phyloP scores from a whole-genome alignment of 495 filamentous ascomycete genomes.

The Tuber indicum region DNA sequence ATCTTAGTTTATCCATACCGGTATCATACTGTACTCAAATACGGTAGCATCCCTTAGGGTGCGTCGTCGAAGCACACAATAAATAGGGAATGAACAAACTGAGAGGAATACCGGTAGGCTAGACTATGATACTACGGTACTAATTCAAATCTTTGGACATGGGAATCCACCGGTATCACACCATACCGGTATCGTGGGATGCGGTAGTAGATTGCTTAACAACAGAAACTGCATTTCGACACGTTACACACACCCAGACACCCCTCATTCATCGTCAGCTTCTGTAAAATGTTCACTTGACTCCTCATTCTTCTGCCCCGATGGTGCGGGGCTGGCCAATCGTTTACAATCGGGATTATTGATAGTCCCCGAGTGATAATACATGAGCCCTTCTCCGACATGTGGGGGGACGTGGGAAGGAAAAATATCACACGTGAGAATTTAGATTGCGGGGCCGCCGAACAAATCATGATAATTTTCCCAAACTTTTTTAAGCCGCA shows the following conservation, averaged over 20 bases:
- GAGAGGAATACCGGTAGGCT: not conserved
- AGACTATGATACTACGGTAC: too few species aligned
- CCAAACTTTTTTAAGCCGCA: not conserved
- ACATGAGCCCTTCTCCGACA: not conserved
- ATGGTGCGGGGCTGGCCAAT: not conserved
- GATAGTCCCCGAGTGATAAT: conserved; percentile 2
- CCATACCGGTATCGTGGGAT: not conserved
- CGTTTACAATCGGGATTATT: not conserved
- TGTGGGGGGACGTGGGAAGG: not conserved
- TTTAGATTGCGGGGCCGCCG: not conserved
- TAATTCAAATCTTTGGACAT: not conserved
- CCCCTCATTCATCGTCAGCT: not conserved
- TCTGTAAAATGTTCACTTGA: not conserved
- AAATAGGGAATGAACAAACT: not conserved
- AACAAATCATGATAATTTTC: not conserved
- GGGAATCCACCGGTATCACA: too few species aligned
- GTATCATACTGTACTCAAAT: too few species aligned
- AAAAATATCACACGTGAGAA: not conserved
- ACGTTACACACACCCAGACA: not conserved
- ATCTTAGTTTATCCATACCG: too few species aligned
- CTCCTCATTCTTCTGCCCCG: not conserved
- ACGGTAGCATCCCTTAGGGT: too few species aligned
- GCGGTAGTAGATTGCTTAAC: not conserved
- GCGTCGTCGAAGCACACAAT: not conserved
- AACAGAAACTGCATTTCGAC: not conserved